Conservation (phyloP, 2,329 filamentous ascomycete genomes). For the Fonsecaea erecta region DNA sequence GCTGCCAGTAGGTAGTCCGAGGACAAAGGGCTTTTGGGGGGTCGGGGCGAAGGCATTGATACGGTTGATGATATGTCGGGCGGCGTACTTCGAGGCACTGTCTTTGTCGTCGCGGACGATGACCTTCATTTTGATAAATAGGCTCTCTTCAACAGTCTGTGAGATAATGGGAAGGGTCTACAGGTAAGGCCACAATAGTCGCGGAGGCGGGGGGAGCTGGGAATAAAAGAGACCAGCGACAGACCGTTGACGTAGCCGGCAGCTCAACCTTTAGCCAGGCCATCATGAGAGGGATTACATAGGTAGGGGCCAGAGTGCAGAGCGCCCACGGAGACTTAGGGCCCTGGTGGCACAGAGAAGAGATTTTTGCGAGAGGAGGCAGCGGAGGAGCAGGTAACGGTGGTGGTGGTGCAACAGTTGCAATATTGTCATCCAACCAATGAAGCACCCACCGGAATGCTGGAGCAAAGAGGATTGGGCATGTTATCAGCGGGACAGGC, state of each 20-base stretch:
- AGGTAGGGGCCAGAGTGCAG: slow-evolving; percentile 20
- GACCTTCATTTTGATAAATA: slow-evolving; percentile 67
- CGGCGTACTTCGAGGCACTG: slow-evolving; percentile 74
- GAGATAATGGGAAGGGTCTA: slow-evolving; percentile 10
- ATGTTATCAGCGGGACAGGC: slow-evolving; percentile 18
- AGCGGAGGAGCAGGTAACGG: slow-evolving; percentile 6
- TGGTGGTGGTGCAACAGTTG: slow-evolving; percentile 28
- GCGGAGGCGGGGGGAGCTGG: background rate
- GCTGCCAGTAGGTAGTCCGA: slow-evolving; percentile 82
- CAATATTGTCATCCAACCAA: slow-evolving; percentile 29
- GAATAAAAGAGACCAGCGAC: slow-evolving; percentile 15
- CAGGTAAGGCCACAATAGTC: background rate
- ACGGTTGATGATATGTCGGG: slow-evolving; percentile 79
- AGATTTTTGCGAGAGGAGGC: slow-evolving; percentile 1
- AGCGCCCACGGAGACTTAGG: slow-evolving; percentile 6
- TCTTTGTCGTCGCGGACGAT: slow-evolving; percentile 77
- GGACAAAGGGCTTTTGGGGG: slow-evolving; percentile 73
- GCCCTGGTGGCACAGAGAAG: slow-evolving; percentile 17
- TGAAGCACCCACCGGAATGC: slow-evolving; percentile 8
- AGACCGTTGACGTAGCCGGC: slow-evolving; percentile 31
- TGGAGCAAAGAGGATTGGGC: slow-evolving; percentile 5
- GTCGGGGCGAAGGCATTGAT: slow-evolving; percentile 79
- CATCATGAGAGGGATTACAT: slow-evolving; percentile 22
- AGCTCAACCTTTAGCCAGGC: slow-evolving; percentile 16
- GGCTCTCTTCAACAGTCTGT: background rate